Percentiles rank a stretch among this genome's conserved stretches.
These are phyloP conservation scores for Emericellopsis cladophorae DNA, from an alignment of 2,329 filamentous ascomycete genomes.

Conservation along the genomic window DNA sequence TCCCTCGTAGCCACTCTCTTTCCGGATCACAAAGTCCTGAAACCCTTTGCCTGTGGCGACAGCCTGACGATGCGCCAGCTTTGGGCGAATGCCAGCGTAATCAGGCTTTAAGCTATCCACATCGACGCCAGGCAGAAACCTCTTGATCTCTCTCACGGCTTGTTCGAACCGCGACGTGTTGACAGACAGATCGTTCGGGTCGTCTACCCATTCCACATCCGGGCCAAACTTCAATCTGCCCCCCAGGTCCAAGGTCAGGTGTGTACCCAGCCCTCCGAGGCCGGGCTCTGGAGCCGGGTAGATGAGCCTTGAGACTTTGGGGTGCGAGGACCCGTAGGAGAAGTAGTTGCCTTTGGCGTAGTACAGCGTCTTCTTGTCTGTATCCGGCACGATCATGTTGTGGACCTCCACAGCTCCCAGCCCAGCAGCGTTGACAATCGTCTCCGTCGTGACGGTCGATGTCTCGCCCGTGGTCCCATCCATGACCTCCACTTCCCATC, in stretches of 20 bases:
- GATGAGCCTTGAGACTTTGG: slow-evolving; percentile 57
- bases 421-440: slow-evolving; percentile 76
- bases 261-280: slow-evolving; percentile 76
- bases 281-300: slow-evolving; percentile 82
- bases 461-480: slow-evolving; percentile 32
- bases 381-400: slow-evolving; percentile 63
- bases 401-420: slow-evolving; percentile 63
- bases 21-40: slow-evolving; percentile 70
- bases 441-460: slow-evolving; percentile 57
- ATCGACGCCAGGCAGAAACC: slow-evolving; percentile 68
- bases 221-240: slow-evolving; percentile 85
- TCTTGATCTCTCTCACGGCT: slow-evolving; percentile 62
- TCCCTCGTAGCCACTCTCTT: slow-evolving; percentile 64
- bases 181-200: slow-evolving; percentile 56
- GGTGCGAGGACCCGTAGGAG: slow-evolving; percentile 57
- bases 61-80: slow-evolving; percentile 50
- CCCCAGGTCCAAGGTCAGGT: slow-evolving; percentile 79
- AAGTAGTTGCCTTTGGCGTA: slow-evolving; percentile 97
- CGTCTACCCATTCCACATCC: slow-evolving; percentile 84
- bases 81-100: slow-evolving; percentile 87
- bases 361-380: slow-evolving; percentile 46
- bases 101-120: slow-evolving; percentile 56
- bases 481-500: slow-evolving; percentile 52
- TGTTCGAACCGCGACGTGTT: slow-evolving; percentile 48
- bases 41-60: slow-evolving; percentile 57